phyloP scores from a whole-genome alignment of 805 yeast genomes.

The Yarrowia bubula region DNA sequence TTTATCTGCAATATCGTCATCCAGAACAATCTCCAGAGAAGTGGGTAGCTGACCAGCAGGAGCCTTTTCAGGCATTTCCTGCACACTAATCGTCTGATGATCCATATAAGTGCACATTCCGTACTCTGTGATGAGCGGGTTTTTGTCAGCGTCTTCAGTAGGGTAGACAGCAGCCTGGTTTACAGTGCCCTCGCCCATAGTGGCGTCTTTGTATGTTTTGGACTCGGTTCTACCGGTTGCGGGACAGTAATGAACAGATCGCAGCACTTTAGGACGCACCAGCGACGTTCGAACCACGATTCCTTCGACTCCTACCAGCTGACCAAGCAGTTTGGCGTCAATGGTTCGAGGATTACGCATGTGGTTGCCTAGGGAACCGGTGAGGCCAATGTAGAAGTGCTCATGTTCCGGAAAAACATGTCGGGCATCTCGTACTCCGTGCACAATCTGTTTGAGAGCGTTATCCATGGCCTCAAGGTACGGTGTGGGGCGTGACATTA shows the following conservation, averaged over 20 bases:
- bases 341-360: slow-evolving; percentile 85
- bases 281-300: slow-evolving; percentile 91
- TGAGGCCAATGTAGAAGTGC: slow-evolving; percentile 72
- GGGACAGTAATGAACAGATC: slow-evolving; percentile 92
- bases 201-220: slow-evolving; percentile 87
- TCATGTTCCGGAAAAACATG: slow-evolving; percentile 58
- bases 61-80: slow-evolving; percentile 96
- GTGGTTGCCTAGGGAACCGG: slow-evolving; percentile 89
- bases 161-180: slow-evolving; percentile 86
- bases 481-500: slow-evolving; percentile 75
- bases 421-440: slow-evolving; percentile 64
- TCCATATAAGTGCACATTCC: slow-evolving; percentile 91
- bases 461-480: slow-evolving; percentile 84
- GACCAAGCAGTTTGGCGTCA: slow-evolving; percentile 70
- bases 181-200: slow-evolving; percentile 83
- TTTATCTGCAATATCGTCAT: slow-evolving; percentile 88
- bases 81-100: slow-evolving; percentile 89
- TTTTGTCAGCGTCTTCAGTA: slow-evolving; percentile 87
- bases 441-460: slow-evolving; percentile 77
- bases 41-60: slow-evolving; percentile 98
- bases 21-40: slow-evolving; percentile 85
- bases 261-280: slow-evolving; percentile 85
- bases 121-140: slow-evolving; percentile 83
- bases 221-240: slow-evolving; percentile 80
- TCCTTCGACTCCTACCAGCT: slow-evolving; percentile 86